Evolutionary conservation across 768 basidiomycete genomes (phyloP), one percentile per base, ranked within the genome.

Genomic region (Hericium rajendrae): DNA sequence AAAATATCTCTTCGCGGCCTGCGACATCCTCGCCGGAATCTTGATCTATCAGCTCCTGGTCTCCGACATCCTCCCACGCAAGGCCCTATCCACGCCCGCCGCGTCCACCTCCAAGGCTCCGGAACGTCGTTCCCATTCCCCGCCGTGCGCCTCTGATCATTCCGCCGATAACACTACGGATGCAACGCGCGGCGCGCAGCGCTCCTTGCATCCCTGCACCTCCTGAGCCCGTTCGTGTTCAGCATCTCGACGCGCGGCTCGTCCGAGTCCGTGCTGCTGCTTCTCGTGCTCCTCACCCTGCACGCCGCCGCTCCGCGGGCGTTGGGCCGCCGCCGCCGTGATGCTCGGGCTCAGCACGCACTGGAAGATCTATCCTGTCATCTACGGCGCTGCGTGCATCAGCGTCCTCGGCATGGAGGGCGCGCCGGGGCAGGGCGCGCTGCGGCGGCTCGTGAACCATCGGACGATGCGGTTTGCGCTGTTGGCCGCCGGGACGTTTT

Each of bases 191-290:
- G 53, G 6, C 62, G 46, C 38, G 84, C 88, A 5, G 77, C 79
- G 1, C 62, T 84, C n/a, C 83, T 83, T 62, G 80, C 81, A 38
- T 73, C 81, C 0, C 65, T 87, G 2, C 91, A 97, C 74, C 84
- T 98, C 2, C 78, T 98, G 58, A 97, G 94, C 71, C 97, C 97
- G 0, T 80, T 99, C 64, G 88, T 95, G 2, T 89, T 97, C 70
- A 87, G 93, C 61, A 97, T 99, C 64, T 97, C 94, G 6, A 98
- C 97, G 0, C 85, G 97, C 16, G 97, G 97, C 6, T 97, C 93
- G 16, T 94, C 95, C 4, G 97, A 99, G 70, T 84, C 91, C 2
- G 73, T 97, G 16, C 82, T 98, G 15, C 84, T 86, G 40, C 74
- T 88, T 1, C 76, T 94, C 57, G 88, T 97, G 40, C 77, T 97